Evolutionary conservation across 176 grass and related monocot species (phyloP), one percentile per base, ranked within the genome.

Genomic region (Dendrocalamus sinicus): DNA sequence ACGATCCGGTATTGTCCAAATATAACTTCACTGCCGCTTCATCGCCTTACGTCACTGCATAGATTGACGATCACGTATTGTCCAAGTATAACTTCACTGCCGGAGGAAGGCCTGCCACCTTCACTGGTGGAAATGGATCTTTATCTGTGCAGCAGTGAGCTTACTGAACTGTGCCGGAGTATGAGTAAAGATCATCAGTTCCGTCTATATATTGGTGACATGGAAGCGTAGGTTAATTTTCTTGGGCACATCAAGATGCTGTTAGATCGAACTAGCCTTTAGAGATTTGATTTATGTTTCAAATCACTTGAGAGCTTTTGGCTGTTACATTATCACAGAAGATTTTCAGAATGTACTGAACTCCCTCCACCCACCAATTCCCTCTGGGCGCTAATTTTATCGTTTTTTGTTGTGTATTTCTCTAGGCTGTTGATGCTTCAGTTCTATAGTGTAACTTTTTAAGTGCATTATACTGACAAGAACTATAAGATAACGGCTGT

Each of bases 71-170:
- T 79, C 76, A 1, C 0, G 0, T 1, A 47, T 14, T 64, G 76
- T 47, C 76, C 76, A 9, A 8, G n/a, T 17, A 47, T 79, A 14
- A 47, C 23, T 46, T 16, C 41, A 20, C 59, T 79, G 12, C 76
- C 76, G 1, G 76, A 65, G 60, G 59, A 46, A 64, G 43, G 74
- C 74, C 9, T 77, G 9, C 74, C 74, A 8, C 28, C 32, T 58
- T 77, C 74, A 6, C 32, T 77, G 10, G 32, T 22, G 32, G 53
- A 77, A 39, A 12, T 77, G 53, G 53, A 37, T 40, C 30, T 77
- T 41, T 10, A 59, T 35, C 53, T 17, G 28, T 77, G 74, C 30
- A 77, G 32, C 30, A 39, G 0, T 37, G 53, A 59, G 35, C 53
- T 76, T 12, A 76, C 6, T n/a, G 74, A 76, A 40, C 74, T 58